These are phyloP conservation scores for Cladosporium cucumerinum DNA, from an alignment of 2,329 filamentous ascomycete genomes.

Conservation along the genomic window DNA sequence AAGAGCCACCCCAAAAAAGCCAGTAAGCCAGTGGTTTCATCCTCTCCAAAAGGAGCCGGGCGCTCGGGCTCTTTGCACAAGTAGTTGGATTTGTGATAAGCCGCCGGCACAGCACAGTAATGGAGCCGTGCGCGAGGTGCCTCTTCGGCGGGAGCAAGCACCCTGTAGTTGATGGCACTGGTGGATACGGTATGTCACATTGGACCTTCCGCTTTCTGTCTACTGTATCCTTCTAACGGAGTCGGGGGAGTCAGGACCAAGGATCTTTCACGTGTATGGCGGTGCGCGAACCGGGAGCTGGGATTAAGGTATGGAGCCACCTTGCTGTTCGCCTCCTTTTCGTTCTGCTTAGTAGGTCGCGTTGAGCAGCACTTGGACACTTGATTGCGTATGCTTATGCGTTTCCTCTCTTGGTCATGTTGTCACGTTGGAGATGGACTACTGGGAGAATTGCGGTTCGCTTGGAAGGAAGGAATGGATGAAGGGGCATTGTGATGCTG, in stretches of 20 bases:
- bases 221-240: neutral
- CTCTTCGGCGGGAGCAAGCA: neutral
- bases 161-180: neutral
- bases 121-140: neutral
- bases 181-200: neutral
- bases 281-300: neutral
- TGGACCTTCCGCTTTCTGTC: neutral
- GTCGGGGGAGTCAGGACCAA: neutral
- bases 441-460: slow-evolving; percentile 7
- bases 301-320: neutral
- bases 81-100: neutral
- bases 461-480: neutral
- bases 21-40: neutral
- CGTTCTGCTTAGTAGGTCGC: neutral
- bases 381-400: neutral
- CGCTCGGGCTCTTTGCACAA: neutral
- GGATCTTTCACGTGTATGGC: neutral
- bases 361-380: neutral
- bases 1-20: neutral
- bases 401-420: neutral
- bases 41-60: neutral
- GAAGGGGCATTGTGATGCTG: neutral
- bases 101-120: neutral
- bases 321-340: neutral
- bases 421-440: neutral